A percentile compares a stretch with the other conserved stretches of the same genome.
These are phyloP conservation scores for Xerocomus minutiporus DNA, from an alignment of 1,284 basidiomycete species.

Conservation along the genomic window DNA sequence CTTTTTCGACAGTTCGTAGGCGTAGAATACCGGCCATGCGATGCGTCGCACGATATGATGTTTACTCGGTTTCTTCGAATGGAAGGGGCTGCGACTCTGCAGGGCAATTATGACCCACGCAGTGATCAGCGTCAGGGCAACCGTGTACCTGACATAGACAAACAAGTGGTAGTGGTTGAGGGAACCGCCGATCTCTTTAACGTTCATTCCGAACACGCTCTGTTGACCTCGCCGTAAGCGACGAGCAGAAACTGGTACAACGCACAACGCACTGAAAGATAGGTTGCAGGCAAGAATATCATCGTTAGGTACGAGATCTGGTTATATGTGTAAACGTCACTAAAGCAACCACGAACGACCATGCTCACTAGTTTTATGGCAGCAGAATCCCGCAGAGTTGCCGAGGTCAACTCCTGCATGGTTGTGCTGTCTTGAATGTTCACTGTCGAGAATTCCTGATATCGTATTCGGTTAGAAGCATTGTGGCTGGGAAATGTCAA, in stretches of 20 bases:
- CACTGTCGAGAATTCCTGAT: not conserved
- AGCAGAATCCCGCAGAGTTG: slow-evolving; percentile 43
- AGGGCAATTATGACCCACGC: slow-evolving; percentile 42
- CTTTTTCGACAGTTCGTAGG: not conserved
- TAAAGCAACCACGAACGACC: not conserved
- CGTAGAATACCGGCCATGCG: slow-evolving; percentile 20
- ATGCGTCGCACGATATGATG: slow-evolving; percentile 9
- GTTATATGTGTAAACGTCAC: not conserved
- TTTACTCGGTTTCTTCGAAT: slow-evolving; percentile 4
- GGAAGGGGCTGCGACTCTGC: slow-evolving; percentile 26
- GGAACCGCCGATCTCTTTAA: slow-evolving; percentile 34
- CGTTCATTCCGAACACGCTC: slow-evolving; percentile 39
- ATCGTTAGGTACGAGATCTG: slow-evolving; percentile 32
- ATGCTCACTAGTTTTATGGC: slow-evolving; percentile 45
- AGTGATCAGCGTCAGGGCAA: slow-evolving; percentile 45
- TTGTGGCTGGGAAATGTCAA: not conserved
- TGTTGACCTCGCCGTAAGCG: slow-evolving; percentile 10
- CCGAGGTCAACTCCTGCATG: slow-evolving; percentile 45
- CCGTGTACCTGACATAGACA: slow-evolving; percentile 40
- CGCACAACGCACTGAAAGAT: slow-evolving; percentile 35
- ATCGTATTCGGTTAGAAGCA: not conserved
- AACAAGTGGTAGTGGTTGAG: slow-evolving; percentile 29
- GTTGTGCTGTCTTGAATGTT: not conserved
- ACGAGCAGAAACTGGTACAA: not conserved
- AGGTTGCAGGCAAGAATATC: slow-evolving; percentile 32